Evolutionary conservation across 352 stramenopile genomes (phyloP), one percentile per base, ranked within the genome.

Genomic region (Hyaloperonospora arabidopsidis): DNA sequence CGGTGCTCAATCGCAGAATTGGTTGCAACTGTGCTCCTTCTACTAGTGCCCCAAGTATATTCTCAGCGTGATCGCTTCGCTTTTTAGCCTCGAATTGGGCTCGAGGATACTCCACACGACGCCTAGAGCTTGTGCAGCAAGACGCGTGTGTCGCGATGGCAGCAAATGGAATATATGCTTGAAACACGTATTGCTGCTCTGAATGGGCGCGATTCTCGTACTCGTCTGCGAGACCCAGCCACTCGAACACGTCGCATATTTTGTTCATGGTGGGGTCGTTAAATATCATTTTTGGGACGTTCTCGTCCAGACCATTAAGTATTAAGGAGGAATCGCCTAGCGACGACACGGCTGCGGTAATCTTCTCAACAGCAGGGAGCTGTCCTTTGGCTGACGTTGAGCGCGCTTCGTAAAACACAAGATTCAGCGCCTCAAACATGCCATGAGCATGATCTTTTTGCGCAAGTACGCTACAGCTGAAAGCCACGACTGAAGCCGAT

Each of bases 221-320:
- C 23, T 74, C 65, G 63, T 92, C 84, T 1, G 84, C 84, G 44
- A 89, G 65, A 7, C 78, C 82, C 50, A 94, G 79, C 81, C 84
- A 94, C 61, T 94, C 79, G 49, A 91, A 87, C 2, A 84, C 70
- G 17, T 81, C 65, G 54, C 78, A 86, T 18, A 91, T 68, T 49
- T 92, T 92, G 57, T 76, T 86, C 74, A 94, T 81, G 2, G 84
- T 91, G 23, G 89, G 87, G 70, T 96, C 87, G 54, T 88, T 96
- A 59, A 93, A 95, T 25, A 87, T 83, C 59, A 96, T 84, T 51
- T 78, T 74, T 6, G 85, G 71, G 49, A 95, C 72, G 59, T 96
- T 96, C 59, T 97, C 87, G 35, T 96, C 86, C 38, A 97, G 61
- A 3, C 75, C 86, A 21, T 87, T 87, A 39, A 97, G 70, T 11